A percentile compares a stretch with the other conserved stretches of the same genome.
Evolutionary conservation across 805 yeast genomes (phyloP).

Genomic region (Metschnikowia rubicola): DNA sequence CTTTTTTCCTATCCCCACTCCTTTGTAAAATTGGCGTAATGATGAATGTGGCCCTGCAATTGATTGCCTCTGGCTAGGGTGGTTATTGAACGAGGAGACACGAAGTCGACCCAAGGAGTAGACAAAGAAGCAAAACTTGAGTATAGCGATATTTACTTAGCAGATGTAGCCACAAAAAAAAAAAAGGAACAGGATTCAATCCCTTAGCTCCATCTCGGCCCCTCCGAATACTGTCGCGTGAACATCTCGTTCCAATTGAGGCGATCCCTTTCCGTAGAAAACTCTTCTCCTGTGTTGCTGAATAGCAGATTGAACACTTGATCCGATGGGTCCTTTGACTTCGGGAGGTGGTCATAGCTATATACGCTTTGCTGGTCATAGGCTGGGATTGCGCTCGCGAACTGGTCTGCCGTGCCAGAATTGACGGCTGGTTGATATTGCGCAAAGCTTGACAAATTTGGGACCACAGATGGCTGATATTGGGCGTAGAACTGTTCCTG

Average conservation of each 20-base stretch:
- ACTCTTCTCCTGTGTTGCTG: constrained; percentile 16
- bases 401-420: not conserved
- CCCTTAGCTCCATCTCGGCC: too few species aligned
- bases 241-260: constrained; percentile 16
- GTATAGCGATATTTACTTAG: too few species aligned
- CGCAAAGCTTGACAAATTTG: not conserved
- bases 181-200: too few species aligned
- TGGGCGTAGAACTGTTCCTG: not conserved
- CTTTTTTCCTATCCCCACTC: too few species aligned
- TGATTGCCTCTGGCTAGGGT: too few species aligned
- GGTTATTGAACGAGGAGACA: too few species aligned
- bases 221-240: constrained; percentile 2
- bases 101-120: too few species aligned
- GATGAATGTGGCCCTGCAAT: too few species aligned
- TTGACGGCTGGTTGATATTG: too few species aligned
- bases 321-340: constrained; percentile 6
- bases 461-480: not conserved
- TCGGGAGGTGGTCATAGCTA: constrained; percentile 6
- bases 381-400: not conserved
- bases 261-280: not conserved
- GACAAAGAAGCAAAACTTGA: too few species aligned
- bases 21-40: too few species aligned
- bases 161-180: too few species aligned
- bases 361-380: not conserved
- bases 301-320: constrained; percentile 11